phyloP scores from a whole-genome alignment of 345 rosid species.

The Citrus hindsii region DNA sequence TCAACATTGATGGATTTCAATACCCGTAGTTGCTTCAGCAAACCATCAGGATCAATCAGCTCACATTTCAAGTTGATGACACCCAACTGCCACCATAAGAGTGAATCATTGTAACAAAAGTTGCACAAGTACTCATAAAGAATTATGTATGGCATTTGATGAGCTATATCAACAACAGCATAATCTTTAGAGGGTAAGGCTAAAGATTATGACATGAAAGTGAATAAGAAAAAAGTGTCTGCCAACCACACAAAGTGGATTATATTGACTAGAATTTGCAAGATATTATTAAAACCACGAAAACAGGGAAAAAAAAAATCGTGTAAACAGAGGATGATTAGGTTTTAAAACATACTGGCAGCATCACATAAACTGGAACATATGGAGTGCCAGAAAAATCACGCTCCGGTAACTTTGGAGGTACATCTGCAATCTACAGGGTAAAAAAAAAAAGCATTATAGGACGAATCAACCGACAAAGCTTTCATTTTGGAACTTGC shows the following conservation, averaged over 20 bases:
- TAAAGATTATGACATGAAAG: neutral
- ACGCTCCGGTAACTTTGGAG: conserved; percentile 61
- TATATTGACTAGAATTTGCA: neutral
- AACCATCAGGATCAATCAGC: conserved; percentile 78
- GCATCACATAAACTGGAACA: conserved; percentile 91
- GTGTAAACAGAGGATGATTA: neutral
- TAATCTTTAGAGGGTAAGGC: neutral
- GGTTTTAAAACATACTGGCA: conserved; percentile 65
- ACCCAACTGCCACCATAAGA: conserved; percentile 60
- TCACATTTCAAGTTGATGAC: conserved; percentile 92
- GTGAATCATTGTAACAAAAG: conserved; percentile 2
- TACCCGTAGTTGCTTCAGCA: conserved; percentile 70
- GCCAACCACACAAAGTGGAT: neutral
- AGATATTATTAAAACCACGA: conserved; percentile 4
- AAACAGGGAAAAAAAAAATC: neutral
- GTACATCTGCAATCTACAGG: conserved; percentile 49
- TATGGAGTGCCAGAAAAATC: conserved; percentile 81
- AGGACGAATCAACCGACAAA: neutral
- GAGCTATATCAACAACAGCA: neutral
- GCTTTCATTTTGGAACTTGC: neutral
- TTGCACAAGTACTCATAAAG: conserved; percentile 3
- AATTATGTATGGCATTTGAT: neutral
- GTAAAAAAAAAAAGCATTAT: neutral
- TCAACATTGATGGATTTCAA: conserved; percentile 78
- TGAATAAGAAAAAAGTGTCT: neutral